A percentile compares a stretch with the other conserved stretches of the same genome.
Conservation (phyloP, 2,329 filamentous ascomycete genomes). For the Delphinella strobiligena region DNA sequence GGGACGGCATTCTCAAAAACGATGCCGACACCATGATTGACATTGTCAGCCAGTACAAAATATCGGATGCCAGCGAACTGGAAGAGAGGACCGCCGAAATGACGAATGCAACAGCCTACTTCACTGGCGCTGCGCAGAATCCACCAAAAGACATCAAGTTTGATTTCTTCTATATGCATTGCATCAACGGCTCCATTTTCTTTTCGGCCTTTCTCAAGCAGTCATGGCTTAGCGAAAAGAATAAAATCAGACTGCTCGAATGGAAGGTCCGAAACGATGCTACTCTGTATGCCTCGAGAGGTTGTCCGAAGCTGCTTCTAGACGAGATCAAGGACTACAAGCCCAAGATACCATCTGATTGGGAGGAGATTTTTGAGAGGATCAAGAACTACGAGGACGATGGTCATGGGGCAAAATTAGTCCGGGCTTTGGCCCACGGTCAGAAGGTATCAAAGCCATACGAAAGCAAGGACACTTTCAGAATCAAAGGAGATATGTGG, state of each 20-base stretch:
- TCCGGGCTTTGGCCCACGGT: constrained; percentile 56
- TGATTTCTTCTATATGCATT: constrained; percentile 69
- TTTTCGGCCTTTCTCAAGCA: constrained; percentile 49
- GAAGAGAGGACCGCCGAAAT: constrained; percentile 51
- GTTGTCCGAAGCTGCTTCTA: constrained; percentile 46
- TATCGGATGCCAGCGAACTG: constrained; percentile 43
- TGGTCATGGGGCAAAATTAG: constrained; percentile 68
- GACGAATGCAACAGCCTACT: constrained; percentile 53
- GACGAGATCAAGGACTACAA: constrained; percentile 50
- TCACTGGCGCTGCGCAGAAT: constrained; percentile 49
- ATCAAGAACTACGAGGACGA: constrained; percentile 50
- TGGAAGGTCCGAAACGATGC: constrained; percentile 72
- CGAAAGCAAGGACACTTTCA: constrained; percentile 33
- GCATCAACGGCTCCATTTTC: constrained; percentile 67
- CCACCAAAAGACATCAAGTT: constrained; percentile 56
- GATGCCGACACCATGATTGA: constrained; percentile 51
- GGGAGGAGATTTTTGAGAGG: constrained; percentile 33
- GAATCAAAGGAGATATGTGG: constrained; percentile 48
- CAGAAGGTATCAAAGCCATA: constrained; percentile 39
- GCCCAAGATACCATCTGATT: constrained; percentile 31
- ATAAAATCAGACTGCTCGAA: constrained; percentile 61
- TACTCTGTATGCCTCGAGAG: constrained; percentile 58
- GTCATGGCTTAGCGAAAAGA: constrained; percentile 46
- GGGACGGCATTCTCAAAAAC: constrained; percentile 54
- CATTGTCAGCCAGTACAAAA: constrained; percentile 43